Conservation (phyloP, 1,284 basidiomycete genomes). For the Takashimella tepidaria region DNA sequence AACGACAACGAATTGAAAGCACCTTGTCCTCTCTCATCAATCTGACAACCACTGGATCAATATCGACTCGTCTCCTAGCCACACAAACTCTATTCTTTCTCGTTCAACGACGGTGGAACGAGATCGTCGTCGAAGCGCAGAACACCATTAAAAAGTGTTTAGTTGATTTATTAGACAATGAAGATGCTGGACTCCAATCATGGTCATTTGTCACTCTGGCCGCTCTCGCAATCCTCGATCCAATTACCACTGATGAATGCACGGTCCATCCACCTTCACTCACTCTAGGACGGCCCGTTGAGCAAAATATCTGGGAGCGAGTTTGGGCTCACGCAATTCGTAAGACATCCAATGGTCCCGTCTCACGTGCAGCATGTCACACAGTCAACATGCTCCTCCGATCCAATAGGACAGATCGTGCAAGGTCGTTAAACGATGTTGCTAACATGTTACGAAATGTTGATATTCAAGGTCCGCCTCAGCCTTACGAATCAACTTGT, state of each 20-base stretch:
- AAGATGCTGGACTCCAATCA: conserved; percentile 63
- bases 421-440: conserved; percentile 62
- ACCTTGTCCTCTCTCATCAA: conserved; percentile 59
- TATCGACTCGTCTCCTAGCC: conserved; percentile 50
- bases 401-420: conserved; percentile 53
- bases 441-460: conserved; percentile 70
- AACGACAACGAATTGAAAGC: conserved; percentile 51
- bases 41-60: conserved; percentile 50
- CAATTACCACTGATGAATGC: conserved; percentile 5
- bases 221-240: conserved; percentile 42
- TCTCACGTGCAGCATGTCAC: conserved; percentile 76
- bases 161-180: conserved; percentile 58
- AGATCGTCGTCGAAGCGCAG: conserved; percentile 58
- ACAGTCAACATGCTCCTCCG: conserved; percentile 56
- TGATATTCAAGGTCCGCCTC: conserved; percentile 77
- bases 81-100: conserved; percentile 81
- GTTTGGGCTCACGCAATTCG: conserved; percentile 78
- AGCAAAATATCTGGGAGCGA: conserved; percentile 58
- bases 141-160: conserved; percentile 56
- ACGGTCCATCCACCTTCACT: conserved; percentile 18
- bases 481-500: conserved; percentile 81
- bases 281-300: conserved; percentile 1
- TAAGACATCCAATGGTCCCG: conserved; percentile 58
- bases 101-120: conserved; percentile 65
- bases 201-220: conserved; percentile 78